Conservation (phyloP, 2,329 filamentous ascomycete genomes). For the Ophiostoma perfectum region DNA sequence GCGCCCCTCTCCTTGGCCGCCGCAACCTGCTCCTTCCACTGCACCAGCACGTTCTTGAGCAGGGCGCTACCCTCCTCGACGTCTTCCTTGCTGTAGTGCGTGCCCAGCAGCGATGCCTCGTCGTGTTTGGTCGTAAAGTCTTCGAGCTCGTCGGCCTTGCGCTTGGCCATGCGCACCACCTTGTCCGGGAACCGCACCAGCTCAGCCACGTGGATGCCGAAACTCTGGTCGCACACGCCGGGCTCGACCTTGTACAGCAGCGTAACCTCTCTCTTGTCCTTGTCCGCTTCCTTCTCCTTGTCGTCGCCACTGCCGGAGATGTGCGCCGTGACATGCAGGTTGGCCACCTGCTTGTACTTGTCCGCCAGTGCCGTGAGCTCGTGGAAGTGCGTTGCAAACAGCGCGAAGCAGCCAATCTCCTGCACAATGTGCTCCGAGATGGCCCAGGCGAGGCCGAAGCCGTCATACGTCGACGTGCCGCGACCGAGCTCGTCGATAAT, state of each 20-base stretch:
- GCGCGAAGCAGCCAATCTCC: conserved; percentile 87
- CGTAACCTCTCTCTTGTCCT: conserved; percentile 75
- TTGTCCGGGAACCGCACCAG: conserved; percentile 94
- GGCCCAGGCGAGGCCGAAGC: conserved; percentile 97
- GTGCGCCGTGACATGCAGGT: conserved; percentile 93
- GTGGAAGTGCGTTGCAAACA: conserved; percentile 98
- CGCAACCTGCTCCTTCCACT: conserved; percentile 76
- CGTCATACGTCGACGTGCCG: conserved; percentile 96
- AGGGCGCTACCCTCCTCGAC: conserved; percentile 82
- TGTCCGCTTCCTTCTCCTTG: conserved; percentile 30
- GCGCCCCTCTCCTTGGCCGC: conserved; percentile 28
- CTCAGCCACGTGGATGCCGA: conserved; percentile 97
- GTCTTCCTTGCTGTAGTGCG: conserved; percentile 71
- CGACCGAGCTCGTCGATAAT: conserved; percentile 97
- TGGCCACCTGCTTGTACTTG: conserved; percentile 79
- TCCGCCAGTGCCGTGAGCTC: conserved; percentile 89
- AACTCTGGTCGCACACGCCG: conserved; percentile 93
- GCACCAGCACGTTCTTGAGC: conserved; percentile 74
- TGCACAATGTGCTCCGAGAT: conserved; percentile 96
- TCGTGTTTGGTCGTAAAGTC: conserved; percentile 84
- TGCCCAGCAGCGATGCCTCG: conserved; percentile 40
- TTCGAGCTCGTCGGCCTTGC: conserved; percentile 96
- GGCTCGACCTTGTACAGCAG: conserved; percentile 94
- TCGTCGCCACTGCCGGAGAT: conserved; percentile 51
- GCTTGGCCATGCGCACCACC: conserved; percentile 97